A percentile compares a stretch with the other conserved stretches of the same genome.
Conservation (phyloP, 2,329 filamentous ascomycete species). For the Aspergillus brunneoviolaceus region DNA sequence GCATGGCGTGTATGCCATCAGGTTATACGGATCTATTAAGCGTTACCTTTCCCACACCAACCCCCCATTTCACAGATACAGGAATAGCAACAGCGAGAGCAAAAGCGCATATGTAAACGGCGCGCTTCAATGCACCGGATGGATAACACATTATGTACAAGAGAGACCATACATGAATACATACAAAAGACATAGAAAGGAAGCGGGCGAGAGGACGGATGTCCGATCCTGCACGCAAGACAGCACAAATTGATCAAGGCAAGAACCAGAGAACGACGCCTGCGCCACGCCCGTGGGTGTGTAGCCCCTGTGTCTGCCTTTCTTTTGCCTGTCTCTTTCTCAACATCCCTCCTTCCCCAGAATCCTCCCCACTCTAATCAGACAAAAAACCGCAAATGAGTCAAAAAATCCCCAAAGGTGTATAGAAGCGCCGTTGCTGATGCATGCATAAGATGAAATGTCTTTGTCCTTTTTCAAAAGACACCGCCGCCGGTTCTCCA, state of each 20-base stretch:
- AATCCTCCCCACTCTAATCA: slow-evolving; percentile 5
- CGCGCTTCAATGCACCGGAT: background rate
- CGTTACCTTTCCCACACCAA: no score
- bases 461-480: slow-evolving; percentile 1
- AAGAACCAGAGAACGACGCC: background rate
- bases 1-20: no score
- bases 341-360: background rate
- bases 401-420: background rate
- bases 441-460: slow-evolving; percentile 15
- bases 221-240: background rate
- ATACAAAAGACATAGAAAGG: background rate
- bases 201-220: no score
- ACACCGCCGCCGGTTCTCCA: slow-evolving; percentile 11
- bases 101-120: background rate
- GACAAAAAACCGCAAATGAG: slow-evolving; percentile 7
- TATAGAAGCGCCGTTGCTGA: slow-evolving; percentile 19
- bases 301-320: background rate
- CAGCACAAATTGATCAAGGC: background rate
- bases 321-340: background rate
- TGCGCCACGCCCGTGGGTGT: background rate
- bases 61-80: no score
- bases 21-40: no score
- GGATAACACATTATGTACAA: slow-evolving; percentile 11
- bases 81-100: no score
- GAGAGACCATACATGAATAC: background rate